A percentile compares a stretch with the other conserved stretches of the same genome.
Conservation (phyloP, 163 green algal genomes). For the Volvox carteri region DNA sequence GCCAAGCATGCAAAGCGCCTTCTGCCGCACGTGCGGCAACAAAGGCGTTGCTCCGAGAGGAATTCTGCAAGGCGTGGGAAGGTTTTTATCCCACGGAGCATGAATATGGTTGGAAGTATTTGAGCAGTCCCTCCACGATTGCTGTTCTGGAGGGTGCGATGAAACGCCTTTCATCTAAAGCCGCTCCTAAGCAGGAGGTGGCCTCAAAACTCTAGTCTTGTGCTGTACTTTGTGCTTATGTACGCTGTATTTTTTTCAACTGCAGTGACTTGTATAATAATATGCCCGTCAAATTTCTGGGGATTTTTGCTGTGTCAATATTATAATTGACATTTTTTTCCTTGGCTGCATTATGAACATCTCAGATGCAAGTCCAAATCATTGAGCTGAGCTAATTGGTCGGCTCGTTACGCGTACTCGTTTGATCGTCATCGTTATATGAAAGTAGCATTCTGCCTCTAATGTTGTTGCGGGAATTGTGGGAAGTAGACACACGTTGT, state of each 20-base stretch:
- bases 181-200: neutral
- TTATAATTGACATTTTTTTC: too few species aligned
- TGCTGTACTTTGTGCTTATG: too few species aligned
- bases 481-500: too few species aligned
- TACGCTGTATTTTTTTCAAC: too few species aligned
- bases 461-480: too few species aligned
- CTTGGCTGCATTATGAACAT: constrained; percentile 5
- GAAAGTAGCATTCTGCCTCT: too few species aligned
- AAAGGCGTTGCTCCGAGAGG: constrained; percentile 64
- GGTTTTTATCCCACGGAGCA: constrained; percentile 66
- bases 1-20: constrained; percentile 61
- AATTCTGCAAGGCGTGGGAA: constrained; percentile 63
- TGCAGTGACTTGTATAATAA: too few species aligned
- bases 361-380: constrained; percentile 15
- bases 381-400: too few species aligned
- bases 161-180: constrained; percentile 62
- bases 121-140: constrained; percentile 64
- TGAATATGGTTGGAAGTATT: constrained; percentile 59
- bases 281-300: too few species aligned
- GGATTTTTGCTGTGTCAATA: too few species aligned
- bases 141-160: constrained; percentile 63
- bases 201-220: neutral
- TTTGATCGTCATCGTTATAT: too few species aligned
- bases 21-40: constrained; percentile 58
- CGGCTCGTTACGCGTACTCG: too few species aligned